Percentiles rank a stretch among this genome's conserved stretches.
These are phyloP conservation scores for Ulvella scutata DNA, from an alignment of 139 green algal species.

Conservation along the genomic window DNA sequence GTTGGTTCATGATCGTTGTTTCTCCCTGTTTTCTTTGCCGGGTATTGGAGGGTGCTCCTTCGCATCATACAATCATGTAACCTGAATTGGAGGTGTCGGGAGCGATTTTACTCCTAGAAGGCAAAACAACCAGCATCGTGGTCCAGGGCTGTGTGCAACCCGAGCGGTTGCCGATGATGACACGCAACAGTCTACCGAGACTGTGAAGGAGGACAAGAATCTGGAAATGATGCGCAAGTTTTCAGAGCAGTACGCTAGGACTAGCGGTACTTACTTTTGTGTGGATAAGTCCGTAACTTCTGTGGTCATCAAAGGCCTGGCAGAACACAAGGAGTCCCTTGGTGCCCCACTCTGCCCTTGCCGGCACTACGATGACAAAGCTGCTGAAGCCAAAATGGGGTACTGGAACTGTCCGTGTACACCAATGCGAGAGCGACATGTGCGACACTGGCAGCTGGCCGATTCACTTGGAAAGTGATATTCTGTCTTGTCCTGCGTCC, in stretches of 20 bases:
- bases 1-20: too few species aligned
- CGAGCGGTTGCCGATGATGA: too few species aligned
- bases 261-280: constrained; percentile 92
- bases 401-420: constrained; percentile 99
- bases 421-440: constrained; percentile 92
- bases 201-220: constrained; percentile 15
- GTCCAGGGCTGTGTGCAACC: too few species aligned
- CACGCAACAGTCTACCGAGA: too few species aligned
- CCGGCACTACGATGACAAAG: constrained; percentile 97
- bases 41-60: too few species aligned
- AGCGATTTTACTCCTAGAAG: too few species aligned
- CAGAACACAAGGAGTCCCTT: constrained; percentile 94
- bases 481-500: background rate
- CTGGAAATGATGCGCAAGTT: constrained; percentile 97
- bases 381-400: constrained; percentile 74
- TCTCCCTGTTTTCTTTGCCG: too few species aligned
- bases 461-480: background rate
- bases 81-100: too few species aligned
- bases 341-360: constrained; percentile 94
- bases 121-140: too few species aligned
- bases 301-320: constrained; percentile 93
- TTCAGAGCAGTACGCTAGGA: constrained; percentile 92
- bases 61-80: too few species aligned
- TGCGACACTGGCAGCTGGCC: constrained; percentile 3
- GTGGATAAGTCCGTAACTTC: constrained; percentile 94